Base-by-base conservation (phyloP, 768 basidiomycete genomes). In the Podaxis carcinomalis region DNA sequence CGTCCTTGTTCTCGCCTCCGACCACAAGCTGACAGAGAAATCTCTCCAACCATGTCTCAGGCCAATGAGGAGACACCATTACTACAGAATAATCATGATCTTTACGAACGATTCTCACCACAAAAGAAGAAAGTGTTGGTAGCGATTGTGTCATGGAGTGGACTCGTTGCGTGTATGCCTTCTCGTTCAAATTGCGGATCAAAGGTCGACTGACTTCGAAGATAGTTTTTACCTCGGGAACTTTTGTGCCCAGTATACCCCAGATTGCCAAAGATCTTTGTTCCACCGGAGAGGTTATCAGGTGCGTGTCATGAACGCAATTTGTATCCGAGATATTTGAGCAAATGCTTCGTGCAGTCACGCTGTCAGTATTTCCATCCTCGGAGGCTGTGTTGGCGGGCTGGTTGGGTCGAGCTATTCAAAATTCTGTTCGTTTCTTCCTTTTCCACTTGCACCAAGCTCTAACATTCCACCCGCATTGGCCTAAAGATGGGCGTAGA, bases 191-290 rank as follows among this genome's bases (percentile, higher is more conserved):
- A 42, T 42, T 19, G 1, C n/a, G 2, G 40, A 13, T 42, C 40
- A 14, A 13, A 7, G 1, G 40, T 42, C n/a, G 13, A 14, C n/a
- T 42, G 11, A 42, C 13, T 14, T 5, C 4, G 4, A 23, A 7
- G 9, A 10, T 65, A 92, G 90, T 88, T 35, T 84, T 93, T 60
- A 83, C 89, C 0, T 74, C 83, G 3, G 86, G 83, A 0, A 82
- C 83, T 0, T 91, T 93, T 69, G 77, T 90, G 0, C 90, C 90
- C 0, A 84, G 85, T 0, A 88, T 93, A 57, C 88, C 90, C 0
- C 80, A 88, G 52, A 84, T 93, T 51, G 84, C 90, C 6, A 71
- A 69, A 32, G 90, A 93, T 59, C 71, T 93, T 7, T 46, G 80
- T n/a, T 77, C 87, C 0, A 81, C 87, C 0, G 80, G 80, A 0